phyloP scores from a whole-genome alignment of 1,139 yeast species.

The Geotrichum klebahnii region DNA sequence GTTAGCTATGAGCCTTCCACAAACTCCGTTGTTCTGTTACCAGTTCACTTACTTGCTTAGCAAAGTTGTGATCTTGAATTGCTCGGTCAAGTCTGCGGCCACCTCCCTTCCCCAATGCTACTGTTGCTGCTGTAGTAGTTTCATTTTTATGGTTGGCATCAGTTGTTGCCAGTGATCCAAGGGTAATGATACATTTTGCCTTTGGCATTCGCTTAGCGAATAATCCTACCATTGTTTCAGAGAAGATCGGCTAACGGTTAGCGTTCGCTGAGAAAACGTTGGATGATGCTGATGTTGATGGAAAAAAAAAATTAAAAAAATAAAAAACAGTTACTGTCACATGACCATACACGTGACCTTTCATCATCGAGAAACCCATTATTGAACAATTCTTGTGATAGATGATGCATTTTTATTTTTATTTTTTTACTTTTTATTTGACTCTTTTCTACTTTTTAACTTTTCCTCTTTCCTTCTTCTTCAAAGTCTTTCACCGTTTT shows the following conservation, averaged over 20 bases:
- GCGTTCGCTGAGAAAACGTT: no score
- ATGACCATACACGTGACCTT: background rate
- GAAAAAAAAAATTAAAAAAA: background rate
- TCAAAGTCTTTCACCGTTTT: background rate
- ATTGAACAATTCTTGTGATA: no score
- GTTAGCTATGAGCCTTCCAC: background rate
- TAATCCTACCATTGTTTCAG: constrained; percentile 4
- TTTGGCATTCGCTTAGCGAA: constrained; percentile 9
- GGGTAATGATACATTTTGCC: constrained; percentile 26
- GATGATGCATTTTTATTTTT: no score
- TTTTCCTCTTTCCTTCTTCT: background rate
- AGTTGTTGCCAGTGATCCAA: constrained; percentile 19
- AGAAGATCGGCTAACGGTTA: no score
- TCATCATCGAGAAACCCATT: background rate
- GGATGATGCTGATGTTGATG: background rate
- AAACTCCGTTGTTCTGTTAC: background rate
- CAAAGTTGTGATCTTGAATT: constrained; percentile 23
- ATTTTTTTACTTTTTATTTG: background rate
- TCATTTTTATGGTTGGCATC: background rate
- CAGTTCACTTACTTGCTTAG: constrained; percentile 19
- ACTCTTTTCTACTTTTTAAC: no score
- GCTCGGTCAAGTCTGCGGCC: constrained; percentile 6
- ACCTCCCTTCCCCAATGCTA: background rate
- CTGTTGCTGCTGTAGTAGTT: background rate
- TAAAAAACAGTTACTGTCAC: background rate